These are phyloP conservation scores for Neurospora sp. DNA, from an alignment of 495 filamentous ascomycete species.

Conservation along the genomic window DNA sequence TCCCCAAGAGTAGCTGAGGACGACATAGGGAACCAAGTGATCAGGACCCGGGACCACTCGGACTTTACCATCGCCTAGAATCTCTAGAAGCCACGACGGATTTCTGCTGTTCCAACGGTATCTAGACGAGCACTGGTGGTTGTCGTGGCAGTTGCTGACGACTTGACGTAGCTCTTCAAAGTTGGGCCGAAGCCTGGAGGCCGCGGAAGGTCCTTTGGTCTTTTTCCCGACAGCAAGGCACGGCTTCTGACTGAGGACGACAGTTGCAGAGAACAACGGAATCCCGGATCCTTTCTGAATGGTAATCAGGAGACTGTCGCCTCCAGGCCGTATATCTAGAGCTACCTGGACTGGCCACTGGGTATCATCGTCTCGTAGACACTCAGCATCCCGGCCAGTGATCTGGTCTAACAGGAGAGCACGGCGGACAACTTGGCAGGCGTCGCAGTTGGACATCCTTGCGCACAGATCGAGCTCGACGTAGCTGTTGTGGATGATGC, in stretches of 20 bases:
- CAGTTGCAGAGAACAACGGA: constrained; percentile 9
- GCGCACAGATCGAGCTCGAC: constrained; percentile 20
- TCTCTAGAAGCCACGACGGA: constrained; percentile 22
- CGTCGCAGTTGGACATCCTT: constrained; percentile 12
- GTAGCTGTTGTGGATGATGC: constrained; percentile 18
- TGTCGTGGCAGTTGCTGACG: constrained; percentile 15
- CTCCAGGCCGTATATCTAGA: constrained; percentile 6
- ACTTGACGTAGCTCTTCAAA: constrained; percentile 12
- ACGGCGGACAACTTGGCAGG: constrained; percentile 16
- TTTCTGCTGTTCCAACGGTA: constrained; percentile 23
- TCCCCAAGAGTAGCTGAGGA: constrained; percentile 27
- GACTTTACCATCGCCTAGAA: constrained; percentile 9
- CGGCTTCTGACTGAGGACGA: constrained; percentile 4
- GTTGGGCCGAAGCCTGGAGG: constrained; percentile 9
- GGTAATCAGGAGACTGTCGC: constrained; percentile 11
- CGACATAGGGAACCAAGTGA: constrained; percentile 17
- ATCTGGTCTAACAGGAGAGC: constrained; percentile 21
- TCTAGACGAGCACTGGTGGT: constrained; percentile 20
- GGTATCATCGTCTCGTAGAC: constrained; percentile 8
- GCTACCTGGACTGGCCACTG: constrained; percentile 15
- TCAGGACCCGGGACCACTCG: constrained; percentile 9
- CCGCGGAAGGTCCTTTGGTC: constrained; percentile 1
- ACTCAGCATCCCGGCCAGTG: constrained; percentile 12
- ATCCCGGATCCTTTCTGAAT: constrained; percentile 1
- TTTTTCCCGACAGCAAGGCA: background rate